Evolutionary conservation across 371 early-diverging fungal species (phyloP), one percentile per base, ranked within the genome.

Genomic region (Batkoa obscura): DNA sequence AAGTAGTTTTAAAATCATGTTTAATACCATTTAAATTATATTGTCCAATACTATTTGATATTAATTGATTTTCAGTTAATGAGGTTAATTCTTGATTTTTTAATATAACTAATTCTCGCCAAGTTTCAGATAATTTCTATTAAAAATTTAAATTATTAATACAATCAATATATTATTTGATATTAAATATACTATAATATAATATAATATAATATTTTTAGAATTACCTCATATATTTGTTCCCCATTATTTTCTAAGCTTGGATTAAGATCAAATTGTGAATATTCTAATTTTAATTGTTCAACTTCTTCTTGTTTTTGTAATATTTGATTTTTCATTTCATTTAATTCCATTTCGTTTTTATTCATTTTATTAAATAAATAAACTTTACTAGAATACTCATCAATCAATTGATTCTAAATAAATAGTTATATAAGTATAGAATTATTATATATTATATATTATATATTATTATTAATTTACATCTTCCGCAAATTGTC

Each of bases 1-100:
- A 79, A 3, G 79, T 73, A 2, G 77, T 57, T 58, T 79, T 82
- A 57, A 86, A 86, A 52, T 80, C 78, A 60, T 88, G 88, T 8
- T 69, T 65, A 35, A 72, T 65, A 32, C 71, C 8, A 30, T 34
- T n/a, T 47, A 31, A 12, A 12, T n/a, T n/a, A 4, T 6, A 30
- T 34, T 77, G 71, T 57, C 84, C 82, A 46, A 83, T 75, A 1
- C 66, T 72, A 31, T 68, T 65, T 2, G 73, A 64, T 53, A 81
- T 79, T 1, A 75, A 54, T 55, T 76, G 69, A 3, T 78, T 64
- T 59, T 78, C 78, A 8, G 79, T 70, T 43, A 78, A 67, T 3
- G 33, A 31, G 12, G 68, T 65, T 0, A 68, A 68, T 55, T 68
- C 60, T 55, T 70, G 68, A 2, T 78, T 76, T 31, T 78, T 67